Evolutionary conservation across 2,329 filamentous ascomycete species (phyloP).

Genomic region (Alternaria incomplexa): DNA sequence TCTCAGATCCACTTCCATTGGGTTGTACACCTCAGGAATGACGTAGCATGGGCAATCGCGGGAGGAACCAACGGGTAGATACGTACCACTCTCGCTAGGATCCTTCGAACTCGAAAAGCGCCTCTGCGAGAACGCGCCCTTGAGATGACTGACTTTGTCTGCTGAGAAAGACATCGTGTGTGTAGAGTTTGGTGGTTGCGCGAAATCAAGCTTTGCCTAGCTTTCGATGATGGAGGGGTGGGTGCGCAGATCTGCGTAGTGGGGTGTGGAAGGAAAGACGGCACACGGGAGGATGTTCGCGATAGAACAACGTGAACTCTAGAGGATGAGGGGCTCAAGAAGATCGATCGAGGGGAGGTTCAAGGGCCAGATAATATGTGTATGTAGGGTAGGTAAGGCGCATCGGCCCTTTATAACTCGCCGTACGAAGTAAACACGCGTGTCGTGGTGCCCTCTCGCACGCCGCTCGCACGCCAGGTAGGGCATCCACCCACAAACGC

Average conservation of each 20-base stretch:
- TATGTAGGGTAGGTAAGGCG: not conserved
- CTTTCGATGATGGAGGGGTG: constrained; percentile 2
- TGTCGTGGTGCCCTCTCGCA: not conserved
- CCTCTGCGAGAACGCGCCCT: constrained; percentile 36
- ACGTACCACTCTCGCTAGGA: constrained; percentile 46
- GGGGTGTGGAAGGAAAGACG: not conserved
- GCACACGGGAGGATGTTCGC: no score
- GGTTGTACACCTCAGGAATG: constrained; percentile 11
- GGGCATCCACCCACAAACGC: not conserved
- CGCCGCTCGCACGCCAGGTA: not conserved
- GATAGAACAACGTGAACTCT: no score
- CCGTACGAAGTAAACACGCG: not conserved
- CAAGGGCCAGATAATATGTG: not conserved
- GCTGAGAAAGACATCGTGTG: constrained; percentile 46
- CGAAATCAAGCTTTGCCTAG: constrained; percentile 21
- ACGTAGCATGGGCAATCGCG: constrained; percentile 4
- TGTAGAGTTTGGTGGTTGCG: constrained; percentile 2
- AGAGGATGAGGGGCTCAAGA: not conserved
- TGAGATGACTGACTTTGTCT: constrained; percentile 40
- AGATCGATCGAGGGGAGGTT: not conserved
- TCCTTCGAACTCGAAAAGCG: constrained; percentile 47
- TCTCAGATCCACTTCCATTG: not conserved
- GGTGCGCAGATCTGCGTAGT: not conserved
- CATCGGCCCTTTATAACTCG: constrained; percentile 11
- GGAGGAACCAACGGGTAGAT: not conserved